Evolutionary conservation across 2,329 filamentous ascomycete genomes (phyloP), one percentile per base, ranked within the genome.

Genomic region (Aspergillus nomiae): DNA sequence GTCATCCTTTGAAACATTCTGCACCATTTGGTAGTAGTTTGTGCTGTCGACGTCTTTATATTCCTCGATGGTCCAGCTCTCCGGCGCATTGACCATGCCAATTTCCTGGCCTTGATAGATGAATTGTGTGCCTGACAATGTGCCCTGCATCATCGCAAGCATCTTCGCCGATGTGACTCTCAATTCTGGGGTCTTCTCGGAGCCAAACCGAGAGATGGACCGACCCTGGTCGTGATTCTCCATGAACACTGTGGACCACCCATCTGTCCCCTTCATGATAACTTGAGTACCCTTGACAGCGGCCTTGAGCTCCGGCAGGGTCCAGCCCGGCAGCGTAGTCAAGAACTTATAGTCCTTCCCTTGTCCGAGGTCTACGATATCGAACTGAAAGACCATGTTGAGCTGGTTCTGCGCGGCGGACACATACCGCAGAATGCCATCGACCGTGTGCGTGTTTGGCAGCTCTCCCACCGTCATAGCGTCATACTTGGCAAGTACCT

Each of bases 381-480:
- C 89, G 71, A 92, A 91, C 66, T 90, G 86, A 75, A 92, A 91
- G 30, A 91, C 87, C 88, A 91, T 91, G 72, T 84, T 87, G 45
- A 91, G 76, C 70, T 90, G 78, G 65, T 87, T 86, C 48, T 83
- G 83, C 86, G 34, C 82, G 79, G 32, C 84, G 79, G 56, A 80
- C 2, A 90, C 87, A 10, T 81, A 82, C 14, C 78, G 77, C 19
- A 87, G 66, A 1, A 86, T 80, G 56, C 85, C 82, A 12, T 82
- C 76, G 12, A 85, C 84, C 61, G 90, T 86, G n/a, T 16, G 77
- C 73, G 58, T 81, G 78, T 7, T 74, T 74, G 86, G 85, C 82
- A 88, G 86, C 70, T 88, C 86, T 24, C 86, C 86, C 0, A 88
- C 85, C 3, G 85, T 85, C 61, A 87, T 84, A 5, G 85, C 83